phyloP scores from a whole-genome alignment of 2,329 filamentous ascomycete species.

The Penicillium corylophilum region DNA sequence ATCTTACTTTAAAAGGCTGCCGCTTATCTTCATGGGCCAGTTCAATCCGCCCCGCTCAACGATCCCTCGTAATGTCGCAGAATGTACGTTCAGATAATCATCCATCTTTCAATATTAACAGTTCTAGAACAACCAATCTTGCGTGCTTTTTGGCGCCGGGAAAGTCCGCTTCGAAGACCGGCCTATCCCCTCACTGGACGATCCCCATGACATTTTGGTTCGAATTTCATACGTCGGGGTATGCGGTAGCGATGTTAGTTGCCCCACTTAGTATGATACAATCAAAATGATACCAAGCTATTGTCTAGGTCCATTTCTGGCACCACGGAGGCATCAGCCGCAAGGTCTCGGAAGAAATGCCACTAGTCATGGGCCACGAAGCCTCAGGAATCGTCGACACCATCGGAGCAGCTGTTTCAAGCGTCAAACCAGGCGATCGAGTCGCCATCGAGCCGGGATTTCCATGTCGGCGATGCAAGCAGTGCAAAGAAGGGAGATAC shows the following conservation, averaged over 20 bases:
- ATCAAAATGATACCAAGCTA: not conserved
- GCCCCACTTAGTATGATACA: not conserved
- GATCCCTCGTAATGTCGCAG: not conserved
- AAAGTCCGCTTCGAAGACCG: not conserved
- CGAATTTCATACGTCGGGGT: not conserved
- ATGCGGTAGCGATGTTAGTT: not conserved
- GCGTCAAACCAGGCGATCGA: constrained; percentile 29
- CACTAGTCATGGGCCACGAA: constrained; percentile 38
- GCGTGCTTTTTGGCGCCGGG: not conserved
- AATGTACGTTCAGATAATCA: not conserved
- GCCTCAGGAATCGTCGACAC: constrained; percentile 29
- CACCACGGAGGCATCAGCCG: not conserved
- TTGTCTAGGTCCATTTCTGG: not conserved
- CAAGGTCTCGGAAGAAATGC: constrained; percentile 1
- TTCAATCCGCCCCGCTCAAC: not conserved
- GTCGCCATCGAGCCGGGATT: constrained; percentile 25
- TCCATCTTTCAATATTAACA: not conserved
- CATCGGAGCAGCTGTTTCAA: constrained; percentile 26
- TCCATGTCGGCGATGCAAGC: constrained; percentile 36
- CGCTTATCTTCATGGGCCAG: not conserved
- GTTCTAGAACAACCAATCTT: not conserved
- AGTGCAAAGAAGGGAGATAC: constrained; percentile 41
- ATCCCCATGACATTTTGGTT: not conserved
- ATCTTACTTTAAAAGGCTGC: not conserved
- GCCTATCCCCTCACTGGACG: not conserved